Evolutionary conservation across 345 rosid genomes (phyloP).

Genomic region (Turnera subulata): DNA sequence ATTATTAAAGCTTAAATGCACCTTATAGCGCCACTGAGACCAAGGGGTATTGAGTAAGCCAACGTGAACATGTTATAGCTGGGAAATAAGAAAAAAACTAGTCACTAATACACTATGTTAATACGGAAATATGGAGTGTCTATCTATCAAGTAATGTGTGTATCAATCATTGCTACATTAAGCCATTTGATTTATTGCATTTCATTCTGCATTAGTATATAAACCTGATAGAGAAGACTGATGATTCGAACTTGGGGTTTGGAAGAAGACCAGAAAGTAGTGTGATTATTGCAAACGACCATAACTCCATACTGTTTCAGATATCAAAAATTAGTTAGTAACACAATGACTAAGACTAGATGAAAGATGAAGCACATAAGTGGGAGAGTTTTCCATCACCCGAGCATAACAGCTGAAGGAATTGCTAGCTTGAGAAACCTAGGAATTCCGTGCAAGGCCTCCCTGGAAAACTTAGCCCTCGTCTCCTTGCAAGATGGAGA

Average conservation of each 20-base stretch:
- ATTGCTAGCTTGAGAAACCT: slow-evolving; percentile 32
- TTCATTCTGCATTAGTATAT: no score
- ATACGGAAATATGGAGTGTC: neutral
- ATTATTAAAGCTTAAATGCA: neutral
- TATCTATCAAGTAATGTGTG: neutral
- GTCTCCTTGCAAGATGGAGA: slow-evolving; percentile 34
- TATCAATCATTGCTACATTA: neutral
- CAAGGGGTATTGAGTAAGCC: slow-evolving; percentile 24
- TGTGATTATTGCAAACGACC: slow-evolving; percentile 40
- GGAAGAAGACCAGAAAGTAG: slow-evolving; percentile 45
- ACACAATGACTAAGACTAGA: neutral
- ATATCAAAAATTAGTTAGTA: neutral
- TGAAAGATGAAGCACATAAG: neutral
- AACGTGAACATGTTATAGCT: slow-evolving; percentile 19
- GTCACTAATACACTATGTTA: neutral
- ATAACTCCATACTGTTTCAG: slow-evolving; percentile 35
- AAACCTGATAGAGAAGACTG: slow-evolving; percentile 44
- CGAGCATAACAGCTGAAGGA: slow-evolving; percentile 46
- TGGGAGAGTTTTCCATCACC: slow-evolving; percentile 17
- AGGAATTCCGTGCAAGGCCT: slow-evolving; percentile 20
- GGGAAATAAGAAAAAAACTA: neutral
- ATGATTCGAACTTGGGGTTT: slow-evolving; percentile 40
- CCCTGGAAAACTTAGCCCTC: slow-evolving; percentile 37
- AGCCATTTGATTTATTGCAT: neutral
- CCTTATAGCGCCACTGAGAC: slow-evolving; percentile 28